Evolutionary conservation across 2,329 filamentous ascomycete genomes (phyloP).

Genomic region (Colletotrichum sp.): DNA sequence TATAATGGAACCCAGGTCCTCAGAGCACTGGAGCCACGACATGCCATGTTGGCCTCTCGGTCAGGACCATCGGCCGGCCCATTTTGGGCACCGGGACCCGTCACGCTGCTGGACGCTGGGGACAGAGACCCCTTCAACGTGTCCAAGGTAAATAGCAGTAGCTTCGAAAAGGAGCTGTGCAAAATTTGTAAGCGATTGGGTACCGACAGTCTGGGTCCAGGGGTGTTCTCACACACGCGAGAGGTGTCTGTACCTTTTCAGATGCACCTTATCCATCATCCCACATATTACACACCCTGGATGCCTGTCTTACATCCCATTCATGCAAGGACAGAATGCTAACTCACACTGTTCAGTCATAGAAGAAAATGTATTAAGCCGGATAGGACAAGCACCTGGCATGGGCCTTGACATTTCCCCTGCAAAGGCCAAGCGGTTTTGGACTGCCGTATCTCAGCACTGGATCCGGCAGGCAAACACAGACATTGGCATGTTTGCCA

Average conservation of each 20-base stretch:
- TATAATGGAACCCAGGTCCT: background rate
- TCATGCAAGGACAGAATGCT: background rate
- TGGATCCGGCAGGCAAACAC: conserved; percentile 22
- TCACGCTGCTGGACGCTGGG: background rate
- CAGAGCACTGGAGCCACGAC: background rate
- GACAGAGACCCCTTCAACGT: conserved; percentile 2
- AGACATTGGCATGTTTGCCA: conserved; percentile 25
- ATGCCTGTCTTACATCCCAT: background rate
- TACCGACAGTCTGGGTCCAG: background rate
- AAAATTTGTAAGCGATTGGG: conserved; percentile 3
- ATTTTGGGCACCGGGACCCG: background rate
- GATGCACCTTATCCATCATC: background rate
- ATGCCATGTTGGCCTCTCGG: background rate
- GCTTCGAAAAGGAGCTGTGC: conserved; percentile 1
- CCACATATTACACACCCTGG: background rate
- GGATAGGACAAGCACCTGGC: conserved; percentile 4
- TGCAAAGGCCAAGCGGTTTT: conserved; percentile 1
- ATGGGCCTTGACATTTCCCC: background rate
- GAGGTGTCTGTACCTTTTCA: background rate
- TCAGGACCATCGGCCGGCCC: background rate
- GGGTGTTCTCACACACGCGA: background rate
- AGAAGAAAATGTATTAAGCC: background rate
- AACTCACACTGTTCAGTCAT: background rate
- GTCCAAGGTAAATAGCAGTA: background rate
- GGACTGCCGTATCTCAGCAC: conserved; percentile 5